A percentile compares a stretch with the other conserved stretches of the same genome.
phyloP scores from a whole-genome alignment of 768 basidiomycete species.

The Cystoderma amianthinum region DNA sequence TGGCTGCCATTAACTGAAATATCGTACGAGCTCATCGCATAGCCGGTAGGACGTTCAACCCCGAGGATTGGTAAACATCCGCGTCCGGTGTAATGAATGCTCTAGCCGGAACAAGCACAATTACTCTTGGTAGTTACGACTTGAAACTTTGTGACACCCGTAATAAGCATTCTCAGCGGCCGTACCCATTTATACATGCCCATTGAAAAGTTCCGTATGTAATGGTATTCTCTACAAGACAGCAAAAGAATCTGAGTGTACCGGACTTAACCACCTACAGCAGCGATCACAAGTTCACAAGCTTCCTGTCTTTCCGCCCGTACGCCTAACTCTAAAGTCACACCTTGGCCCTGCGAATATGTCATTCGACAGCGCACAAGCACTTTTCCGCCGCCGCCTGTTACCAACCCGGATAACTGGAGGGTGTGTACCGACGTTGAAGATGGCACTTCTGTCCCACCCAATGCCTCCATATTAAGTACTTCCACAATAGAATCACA shows the following conservation, averaged over 20 bases:
- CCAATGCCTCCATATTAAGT: constrained; percentile 94
- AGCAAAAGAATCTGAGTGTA: too few species aligned
- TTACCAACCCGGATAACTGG: constrained; percentile 85
- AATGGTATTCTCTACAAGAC: too few species aligned
- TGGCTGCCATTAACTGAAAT: too few species aligned
- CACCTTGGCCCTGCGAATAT: constrained; percentile 81
- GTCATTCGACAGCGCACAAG: constrained; percentile 95
- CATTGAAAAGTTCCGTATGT: too few species aligned
- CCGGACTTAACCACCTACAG: constrained; percentile 60
- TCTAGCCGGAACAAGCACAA: too few species aligned
- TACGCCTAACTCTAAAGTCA: constrained; percentile 86
- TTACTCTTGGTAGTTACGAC: too few species aligned
- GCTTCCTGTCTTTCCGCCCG: constrained; percentile 88
- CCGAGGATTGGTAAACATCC: constrained; percentile 1
- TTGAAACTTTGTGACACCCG: too few species aligned
- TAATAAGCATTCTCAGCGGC: too few species aligned
- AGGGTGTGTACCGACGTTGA: constrained; percentile 90
- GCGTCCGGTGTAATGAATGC: too few species aligned
- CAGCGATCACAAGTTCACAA: constrained; percentile 82
- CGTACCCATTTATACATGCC: too few species aligned
- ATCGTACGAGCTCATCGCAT: background rate
- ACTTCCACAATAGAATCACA: constrained; percentile 96
- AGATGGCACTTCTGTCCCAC: constrained; percentile 79
- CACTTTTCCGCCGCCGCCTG: constrained; percentile 94
- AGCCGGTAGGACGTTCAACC: background rate